These are phyloP conservation scores for Parachaetomium inaequale DNA, from an alignment of 495 filamentous ascomycete genomes.

Conservation along the genomic window DNA sequence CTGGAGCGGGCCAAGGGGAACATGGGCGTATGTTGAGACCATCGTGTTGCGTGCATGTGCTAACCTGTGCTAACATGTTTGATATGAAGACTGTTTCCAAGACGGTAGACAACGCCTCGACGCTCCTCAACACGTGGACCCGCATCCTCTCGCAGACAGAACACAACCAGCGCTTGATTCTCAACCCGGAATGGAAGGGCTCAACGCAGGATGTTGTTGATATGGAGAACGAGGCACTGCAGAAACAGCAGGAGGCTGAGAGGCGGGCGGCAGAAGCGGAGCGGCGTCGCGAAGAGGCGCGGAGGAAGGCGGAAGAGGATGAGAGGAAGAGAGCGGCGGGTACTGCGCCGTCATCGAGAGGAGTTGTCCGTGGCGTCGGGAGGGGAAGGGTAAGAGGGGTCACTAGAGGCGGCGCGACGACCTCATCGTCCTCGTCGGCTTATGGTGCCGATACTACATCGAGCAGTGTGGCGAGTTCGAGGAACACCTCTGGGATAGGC, in stretches of 20 bases:
- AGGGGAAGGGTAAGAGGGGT: slow-evolving; percentile 21
- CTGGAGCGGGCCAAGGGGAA: slow-evolving; percentile 80
- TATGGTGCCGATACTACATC: slow-evolving; percentile 31
- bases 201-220: slow-evolving; percentile 79
- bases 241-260: slow-evolving; percentile 69
- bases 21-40: slow-evolving; percentile 66
- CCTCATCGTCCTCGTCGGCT: slow-evolving; percentile 26
- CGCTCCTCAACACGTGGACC: slow-evolving; percentile 93
- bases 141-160: slow-evolving; percentile 94
- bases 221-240: slow-evolving; percentile 69
- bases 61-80: background rate
- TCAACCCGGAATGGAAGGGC: slow-evolving; percentile 86
- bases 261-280: slow-evolving; percentile 71
- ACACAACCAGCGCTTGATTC: slow-evolving; percentile 88
- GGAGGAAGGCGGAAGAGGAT: slow-evolving; percentile 67
- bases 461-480: slow-evolving; percentile 30
- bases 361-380: slow-evolving; percentile 25
- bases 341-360: slow-evolving; percentile 30
- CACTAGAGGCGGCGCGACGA: slow-evolving; percentile 15
- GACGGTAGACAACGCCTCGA: slow-evolving; percentile 84
- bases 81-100: slow-evolving; percentile 67
- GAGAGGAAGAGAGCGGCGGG: slow-evolving; percentile 53
- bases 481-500: slow-evolving; percentile 42
- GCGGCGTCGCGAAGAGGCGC: slow-evolving; percentile 66
- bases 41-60: background rate